Conservation (phyloP, 306 rosid genomes). For the Casuarina cunninghamiana region DNA sequence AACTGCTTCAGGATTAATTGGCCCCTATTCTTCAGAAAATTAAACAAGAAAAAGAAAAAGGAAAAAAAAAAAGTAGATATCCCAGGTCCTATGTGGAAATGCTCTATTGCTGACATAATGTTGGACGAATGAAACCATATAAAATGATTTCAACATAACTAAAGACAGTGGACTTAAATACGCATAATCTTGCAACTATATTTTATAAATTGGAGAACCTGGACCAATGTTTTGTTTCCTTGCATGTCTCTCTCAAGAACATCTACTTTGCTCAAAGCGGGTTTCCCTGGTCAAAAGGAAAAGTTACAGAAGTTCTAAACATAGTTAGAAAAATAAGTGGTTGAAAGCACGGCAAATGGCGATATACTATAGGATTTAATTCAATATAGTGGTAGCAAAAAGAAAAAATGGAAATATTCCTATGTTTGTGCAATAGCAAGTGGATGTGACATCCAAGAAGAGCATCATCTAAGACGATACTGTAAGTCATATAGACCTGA, state of each 20-base stretch:
- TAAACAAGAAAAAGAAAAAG: neutral
- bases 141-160: neutral
- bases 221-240: slow-evolving; percentile 72
- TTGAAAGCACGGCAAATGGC: slow-evolving; percentile 3
- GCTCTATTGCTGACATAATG: neutral
- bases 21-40: neutral
- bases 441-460: slow-evolving; percentile 10
- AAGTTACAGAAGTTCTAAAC: slow-evolving; percentile 4
- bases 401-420: slow-evolving; percentile 33
- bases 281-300: slow-evolving; percentile 66
- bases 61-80: neutral
- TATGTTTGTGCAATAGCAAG: slow-evolving; percentile 31
- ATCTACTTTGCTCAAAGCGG: slow-evolving; percentile 70
- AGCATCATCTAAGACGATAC: neutral
- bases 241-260: slow-evolving; percentile 61
- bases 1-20: neutral
- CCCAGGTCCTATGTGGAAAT: neutral
- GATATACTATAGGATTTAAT: neutral
- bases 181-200: neutral
- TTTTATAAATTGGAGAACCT: slow-evolving; percentile 43
- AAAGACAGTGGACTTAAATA: neutral
- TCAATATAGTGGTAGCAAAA: neutral
- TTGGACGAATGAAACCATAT: neutral
- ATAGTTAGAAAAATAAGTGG: neutral
- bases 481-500: slow-evolving; percentile 29